Base-by-base conservation (phyloP, 352 stramenopile species). In the Nothophytophthora sp. region DNA sequence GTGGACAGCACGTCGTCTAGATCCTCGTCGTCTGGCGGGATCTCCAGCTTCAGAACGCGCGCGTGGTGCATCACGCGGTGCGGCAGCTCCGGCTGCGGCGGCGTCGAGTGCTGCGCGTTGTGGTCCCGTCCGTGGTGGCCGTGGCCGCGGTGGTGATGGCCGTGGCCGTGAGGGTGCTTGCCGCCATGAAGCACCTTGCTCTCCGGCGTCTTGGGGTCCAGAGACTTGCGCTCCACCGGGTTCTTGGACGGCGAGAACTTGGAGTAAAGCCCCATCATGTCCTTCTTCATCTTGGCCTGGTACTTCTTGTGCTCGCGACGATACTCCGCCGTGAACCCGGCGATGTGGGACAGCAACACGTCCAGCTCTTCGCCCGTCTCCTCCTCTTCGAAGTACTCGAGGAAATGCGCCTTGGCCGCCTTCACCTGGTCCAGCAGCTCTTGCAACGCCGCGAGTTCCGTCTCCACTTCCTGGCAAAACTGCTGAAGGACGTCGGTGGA, bases 371-470 rank as follows among this genome's bases (percentile, higher is more conserved):
- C 82, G 24, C 81, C 72, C 2, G 76, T 88, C 18, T 88, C 83
- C 44, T 92, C 76, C 50, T 94, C 83, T 58, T 91, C 83, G 48
- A 94, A 90, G 51, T 92, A 92, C 45, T 90, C 70, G 9, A 94
- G 63, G 47, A 92, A 92, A 12, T 76, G 66, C 7, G 59, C 54
- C 81, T 92, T 94, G 23, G 69, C 72, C 10, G 70, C 59, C n/a
- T 79, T 60, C 34, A 90, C 50, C 42, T 83, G 61, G 43, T 88
- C 52, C 43, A 90, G 51, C 24, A 84, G 50, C 3, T 50, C 24
- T 34, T 90, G 53, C 16, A 92, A 41, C 11, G 61, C 68, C 28
- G 73, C 40, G 13, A 94, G 42, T 37, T 92, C 79, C 10, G 51
- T 59, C 55, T 90, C 77, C 1, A 85, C 74, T 42, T 90, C 75